A percentile compares a stretch with the other conserved stretches of the same genome.
These are phyloP conservation scores for Ganoderma boninense DNA, from an alignment of 1,284 basidiomycete species.

Conservation along the genomic window DNA sequence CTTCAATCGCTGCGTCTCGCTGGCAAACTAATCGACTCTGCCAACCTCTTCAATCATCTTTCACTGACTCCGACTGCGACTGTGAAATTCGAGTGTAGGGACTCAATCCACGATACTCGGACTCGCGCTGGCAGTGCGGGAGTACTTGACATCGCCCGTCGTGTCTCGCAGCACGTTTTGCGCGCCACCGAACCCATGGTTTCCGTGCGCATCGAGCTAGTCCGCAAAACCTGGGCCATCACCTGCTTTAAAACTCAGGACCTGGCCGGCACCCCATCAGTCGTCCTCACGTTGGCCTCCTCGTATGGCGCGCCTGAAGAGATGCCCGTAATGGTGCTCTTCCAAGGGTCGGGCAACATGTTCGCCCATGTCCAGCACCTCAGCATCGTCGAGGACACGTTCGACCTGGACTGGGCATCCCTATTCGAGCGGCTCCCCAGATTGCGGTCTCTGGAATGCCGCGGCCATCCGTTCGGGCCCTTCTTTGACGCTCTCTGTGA, in stretches of 20 bases:
- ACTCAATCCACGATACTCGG: background rate
- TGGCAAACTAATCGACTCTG: background rate
- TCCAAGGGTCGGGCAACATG: background rate
- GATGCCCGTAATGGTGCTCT: background rate
- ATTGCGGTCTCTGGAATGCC: background rate
- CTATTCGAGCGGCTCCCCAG: background rate
- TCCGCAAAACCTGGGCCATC: background rate
- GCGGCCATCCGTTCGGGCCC: slow-evolving; percentile 1
- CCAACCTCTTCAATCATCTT: slow-evolving; percentile 3
- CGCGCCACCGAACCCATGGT: background rate
- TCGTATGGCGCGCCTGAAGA: background rate
- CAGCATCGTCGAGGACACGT: background rate
- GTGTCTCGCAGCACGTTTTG: background rate
- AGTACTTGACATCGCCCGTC: background rate
- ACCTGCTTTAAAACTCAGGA: background rate
- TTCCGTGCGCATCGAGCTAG: background rate
- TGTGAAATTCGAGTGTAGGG: background rate
- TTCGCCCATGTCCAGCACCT: slow-evolving; percentile 6
- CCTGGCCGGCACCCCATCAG: no score
- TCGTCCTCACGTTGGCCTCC: background rate
- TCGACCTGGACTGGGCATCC: background rate
- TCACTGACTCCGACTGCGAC: background rate
- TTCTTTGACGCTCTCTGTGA: slow-evolving; percentile 1
- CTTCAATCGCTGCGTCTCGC: background rate
- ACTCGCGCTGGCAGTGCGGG: background rate